Evolutionary conservation across 441 rosid genomes (phyloP).

Genomic region (Rhodomyrtus psidioides): DNA sequence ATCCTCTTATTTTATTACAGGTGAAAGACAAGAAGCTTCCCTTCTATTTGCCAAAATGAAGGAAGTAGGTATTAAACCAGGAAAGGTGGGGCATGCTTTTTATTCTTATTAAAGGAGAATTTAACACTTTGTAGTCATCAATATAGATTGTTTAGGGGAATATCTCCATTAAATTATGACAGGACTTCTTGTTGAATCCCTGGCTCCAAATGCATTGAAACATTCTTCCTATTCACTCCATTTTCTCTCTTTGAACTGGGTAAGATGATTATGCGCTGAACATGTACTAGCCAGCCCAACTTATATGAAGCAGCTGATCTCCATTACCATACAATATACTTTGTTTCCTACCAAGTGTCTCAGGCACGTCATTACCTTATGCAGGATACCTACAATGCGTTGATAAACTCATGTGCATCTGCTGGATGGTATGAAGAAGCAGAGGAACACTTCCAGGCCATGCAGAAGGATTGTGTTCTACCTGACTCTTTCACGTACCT

Average conservation of each 20-base stretch:
- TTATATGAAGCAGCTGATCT: background rate
- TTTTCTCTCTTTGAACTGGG: background rate
- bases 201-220: background rate
- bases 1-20: conserved; percentile 31
- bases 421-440: conserved; percentile 39
- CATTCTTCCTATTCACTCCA: background rate
- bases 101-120: background rate
- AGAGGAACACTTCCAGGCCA: conserved; percentile 40
- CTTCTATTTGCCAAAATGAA: conserved; percentile 52
- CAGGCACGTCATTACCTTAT: background rate
- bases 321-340: background rate
- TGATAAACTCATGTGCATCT: conserved; percentile 43
- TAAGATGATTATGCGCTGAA: background rate
- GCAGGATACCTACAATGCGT: conserved; percentile 74
- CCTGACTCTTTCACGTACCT: conserved; percentile 50
- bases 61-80: conserved; percentile 74
- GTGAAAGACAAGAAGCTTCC: conserved; percentile 53
- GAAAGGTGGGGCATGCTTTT: conserved; percentile 37
- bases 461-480: conserved; percentile 46
- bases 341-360: background rate
- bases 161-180: background rate
- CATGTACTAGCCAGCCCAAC: background rate
- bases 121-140: background rate
- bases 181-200: background rate
- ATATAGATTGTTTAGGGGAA: background rate